phyloP scores from a whole-genome alignment of 1,284 basidiomycete species.

The Porogramme epimiltina region DNA sequence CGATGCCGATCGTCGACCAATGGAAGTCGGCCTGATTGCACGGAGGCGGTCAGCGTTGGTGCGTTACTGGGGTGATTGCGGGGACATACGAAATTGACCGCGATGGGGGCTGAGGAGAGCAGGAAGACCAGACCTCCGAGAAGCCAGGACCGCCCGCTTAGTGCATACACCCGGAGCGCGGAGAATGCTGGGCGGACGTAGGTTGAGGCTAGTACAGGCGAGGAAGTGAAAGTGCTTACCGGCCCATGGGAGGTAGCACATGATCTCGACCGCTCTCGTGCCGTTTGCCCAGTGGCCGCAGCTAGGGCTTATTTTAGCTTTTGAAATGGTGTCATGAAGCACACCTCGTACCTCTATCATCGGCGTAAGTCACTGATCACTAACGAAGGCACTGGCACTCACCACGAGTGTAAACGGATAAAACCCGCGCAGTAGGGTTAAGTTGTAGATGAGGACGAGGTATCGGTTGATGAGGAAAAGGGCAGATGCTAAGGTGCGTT shows the following conservation, averaged over 20 bases:
- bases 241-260: slow-evolving; percentile 2
- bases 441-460: not conserved
- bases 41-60: not conserved
- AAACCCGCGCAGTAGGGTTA: not conserved
- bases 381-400: not conserved
- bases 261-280: not conserved
- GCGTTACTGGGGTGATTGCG: not conserved
- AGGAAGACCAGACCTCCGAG: not conserved
- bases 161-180: slow-evolving; percentile 4
- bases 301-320: too few relatives aligned
- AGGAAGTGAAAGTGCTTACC: not conserved
- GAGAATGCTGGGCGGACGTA: slow-evolving; percentile 14
- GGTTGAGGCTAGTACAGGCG: too few relatives aligned
- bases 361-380: not conserved
- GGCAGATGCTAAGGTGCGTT: not conserved
- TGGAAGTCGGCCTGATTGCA: not conserved
- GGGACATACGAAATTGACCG: slow-evolving; percentile 1
- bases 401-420: not conserved
- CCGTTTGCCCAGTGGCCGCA: not conserved
- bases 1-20: not conserved
- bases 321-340: not conserved
- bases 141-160: not conserved
- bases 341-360: too few relatives aligned
- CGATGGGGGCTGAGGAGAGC: slow-evolving; percentile 1
- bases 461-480: slow-evolving; percentile 1